These are phyloP conservation scores for Colletotrichum limetticola DNA, from an alignment of 2,329 filamentous ascomycete species.

Conservation along the genomic window DNA sequence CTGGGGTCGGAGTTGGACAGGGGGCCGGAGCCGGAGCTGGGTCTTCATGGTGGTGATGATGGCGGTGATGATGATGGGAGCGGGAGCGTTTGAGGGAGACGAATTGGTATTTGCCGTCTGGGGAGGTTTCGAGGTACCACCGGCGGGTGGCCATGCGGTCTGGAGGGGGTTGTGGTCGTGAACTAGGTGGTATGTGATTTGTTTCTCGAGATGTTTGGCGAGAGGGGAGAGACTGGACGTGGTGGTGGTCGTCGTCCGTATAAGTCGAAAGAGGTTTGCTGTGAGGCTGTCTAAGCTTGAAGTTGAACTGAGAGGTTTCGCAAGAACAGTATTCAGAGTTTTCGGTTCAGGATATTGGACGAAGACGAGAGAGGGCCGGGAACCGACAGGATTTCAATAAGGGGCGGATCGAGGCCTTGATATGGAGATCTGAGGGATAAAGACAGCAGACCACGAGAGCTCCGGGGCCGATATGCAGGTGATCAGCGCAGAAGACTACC, in stretches of 20 bases:
- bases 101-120: conserved; percentile 48
- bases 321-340: not conserved
- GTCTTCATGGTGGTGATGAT: conserved; percentile 37
- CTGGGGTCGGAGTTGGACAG: conserved; percentile 41
- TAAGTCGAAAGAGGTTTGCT: not conserved
- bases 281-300: not conserved
- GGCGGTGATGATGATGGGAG: conserved; percentile 46
- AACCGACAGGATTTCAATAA: not conserved
- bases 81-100: conserved; percentile 53
- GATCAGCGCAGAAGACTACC: conserved; percentile 36
- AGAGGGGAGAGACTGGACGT: conserved; percentile 3
- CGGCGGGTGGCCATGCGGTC: conserved; percentile 46
- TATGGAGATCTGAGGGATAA: conserved; percentile 18
- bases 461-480: conserved; percentile 29
- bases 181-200: conserved; percentile 22
- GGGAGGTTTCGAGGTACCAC: conserved; percentile 49
- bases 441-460: conserved; percentile 18
- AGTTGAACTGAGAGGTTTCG: not conserved
- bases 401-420: conserved; percentile 19
- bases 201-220: conserved; percentile 31
- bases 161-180: not conserved
- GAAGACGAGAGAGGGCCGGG: not conserved
- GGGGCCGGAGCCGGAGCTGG: conserved; percentile 41
- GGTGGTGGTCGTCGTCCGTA: not conserved
- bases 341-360: not conserved